phyloP scores from a whole-genome alignment of 2,329 filamentous ascomycete species.

The Dryadomyces quercus-mongolicae region DNA sequence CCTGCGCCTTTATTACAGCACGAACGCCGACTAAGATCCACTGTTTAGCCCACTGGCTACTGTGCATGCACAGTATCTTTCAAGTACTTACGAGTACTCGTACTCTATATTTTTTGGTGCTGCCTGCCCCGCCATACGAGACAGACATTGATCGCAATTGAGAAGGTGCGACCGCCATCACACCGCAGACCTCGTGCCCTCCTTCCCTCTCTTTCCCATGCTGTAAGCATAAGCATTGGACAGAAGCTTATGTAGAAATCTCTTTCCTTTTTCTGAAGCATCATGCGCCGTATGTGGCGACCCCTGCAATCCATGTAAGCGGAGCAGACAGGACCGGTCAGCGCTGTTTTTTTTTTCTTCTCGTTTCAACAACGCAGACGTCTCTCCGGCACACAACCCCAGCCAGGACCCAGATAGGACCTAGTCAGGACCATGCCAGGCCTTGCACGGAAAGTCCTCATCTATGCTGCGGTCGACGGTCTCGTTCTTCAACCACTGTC shows the following conservation, averaged over 20 bases:
- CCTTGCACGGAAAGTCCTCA: slow-evolving; percentile 65
- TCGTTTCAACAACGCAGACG: slow-evolving; percentile 1
- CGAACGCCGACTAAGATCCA: neutral
- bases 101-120: neutral
- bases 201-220: neutral
- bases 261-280: neutral
- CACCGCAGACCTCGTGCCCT: slow-evolving; percentile 1
- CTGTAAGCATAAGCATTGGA: neutral
- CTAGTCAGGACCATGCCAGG: slow-evolving; percentile 47
- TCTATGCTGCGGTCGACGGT: slow-evolving; percentile 73
- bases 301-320: neutral
- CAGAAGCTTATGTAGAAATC: neutral
- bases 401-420: too few species aligned
- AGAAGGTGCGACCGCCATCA: slow-evolving; percentile 8
- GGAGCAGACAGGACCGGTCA: neutral
- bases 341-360: neutral
- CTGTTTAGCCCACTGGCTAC: neutral
- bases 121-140: slow-evolving; percentile 1
- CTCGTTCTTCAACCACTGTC: slow-evolving; percentile 66
- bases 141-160: neutral
- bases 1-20: neutral
- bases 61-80: neutral
- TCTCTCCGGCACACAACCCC: neutral
- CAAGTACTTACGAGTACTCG: too few species aligned
- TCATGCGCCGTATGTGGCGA: neutral